These are phyloP conservation scores for Acrodontium crateriforme DNA, from an alignment of 2,329 filamentous ascomycete species.

Conservation along the genomic window DNA sequence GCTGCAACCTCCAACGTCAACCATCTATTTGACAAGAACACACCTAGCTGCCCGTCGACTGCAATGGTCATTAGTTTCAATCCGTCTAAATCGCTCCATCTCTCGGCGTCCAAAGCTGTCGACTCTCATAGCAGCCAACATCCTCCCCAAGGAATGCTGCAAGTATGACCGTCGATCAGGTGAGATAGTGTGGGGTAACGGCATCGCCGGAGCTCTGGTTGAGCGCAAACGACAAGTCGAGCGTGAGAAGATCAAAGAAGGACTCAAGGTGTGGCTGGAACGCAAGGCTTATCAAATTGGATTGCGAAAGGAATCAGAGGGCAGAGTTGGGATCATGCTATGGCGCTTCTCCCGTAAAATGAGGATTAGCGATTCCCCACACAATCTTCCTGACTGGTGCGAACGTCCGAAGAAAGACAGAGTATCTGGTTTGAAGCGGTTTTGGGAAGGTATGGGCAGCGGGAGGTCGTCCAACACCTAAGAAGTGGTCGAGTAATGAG, in stretches of 20 bases:
- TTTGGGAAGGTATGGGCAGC: conserved; percentile 56
- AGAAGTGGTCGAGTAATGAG: too few species aligned
- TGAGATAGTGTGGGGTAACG: conserved; percentile 21
- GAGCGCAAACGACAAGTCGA: conserved; percentile 50
- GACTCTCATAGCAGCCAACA: conserved; percentile 47
- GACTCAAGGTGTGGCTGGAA: conserved; percentile 49
- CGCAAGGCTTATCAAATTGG: conserved; percentile 23
- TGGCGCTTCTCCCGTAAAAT: conserved; percentile 26
- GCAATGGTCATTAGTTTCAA: conserved; percentile 49
- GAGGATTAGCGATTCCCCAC: conserved; percentile 26
- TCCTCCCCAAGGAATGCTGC: conserved; percentile 51
- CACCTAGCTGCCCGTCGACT: conserved; percentile 51
- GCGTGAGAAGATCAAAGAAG: conserved; percentile 54
- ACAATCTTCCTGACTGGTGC: conserved; percentile 1
- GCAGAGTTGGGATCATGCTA: conserved; percentile 29
- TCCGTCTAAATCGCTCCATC: conserved; percentile 49
- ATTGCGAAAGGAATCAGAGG: conserved; percentile 22
- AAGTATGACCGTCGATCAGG: conserved; percentile 19
- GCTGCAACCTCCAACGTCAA: conserved; percentile 46
- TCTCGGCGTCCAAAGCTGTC: conserved; percentile 45
- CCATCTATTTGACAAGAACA: conserved; percentile 54
- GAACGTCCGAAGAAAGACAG: conserved; percentile 25
- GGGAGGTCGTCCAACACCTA: too few species aligned
- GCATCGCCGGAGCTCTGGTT: conserved; percentile 47
- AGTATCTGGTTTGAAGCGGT: conserved; percentile 39